phyloP scores from a whole-genome alignment of 2,329 filamentous ascomycete genomes.

The Cryphonectria naterciae region DNA sequence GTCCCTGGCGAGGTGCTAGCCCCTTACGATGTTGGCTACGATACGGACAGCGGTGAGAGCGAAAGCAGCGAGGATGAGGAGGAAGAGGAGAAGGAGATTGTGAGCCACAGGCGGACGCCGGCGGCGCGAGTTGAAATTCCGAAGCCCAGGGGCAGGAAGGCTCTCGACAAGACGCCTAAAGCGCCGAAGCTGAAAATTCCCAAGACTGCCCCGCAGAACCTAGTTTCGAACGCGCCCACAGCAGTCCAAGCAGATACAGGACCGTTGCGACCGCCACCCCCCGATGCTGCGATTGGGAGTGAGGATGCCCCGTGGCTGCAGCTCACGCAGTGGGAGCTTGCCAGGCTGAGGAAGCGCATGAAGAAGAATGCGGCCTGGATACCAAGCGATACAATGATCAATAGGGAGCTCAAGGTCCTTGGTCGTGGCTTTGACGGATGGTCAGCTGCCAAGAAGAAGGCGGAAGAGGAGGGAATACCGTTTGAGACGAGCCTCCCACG shows the following conservation, averaged over 20 bases:
- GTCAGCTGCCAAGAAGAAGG: conserved; percentile 64
- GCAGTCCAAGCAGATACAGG: conserved; percentile 32
- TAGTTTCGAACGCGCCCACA: conserved; percentile 20
- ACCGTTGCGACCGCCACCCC: conserved; percentile 60
- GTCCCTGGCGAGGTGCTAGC: conserved; percentile 69
- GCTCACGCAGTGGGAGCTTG: conserved; percentile 67
- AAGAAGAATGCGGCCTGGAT: conserved; percentile 90
- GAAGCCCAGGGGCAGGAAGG: conserved; percentile 52
- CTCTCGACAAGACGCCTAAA: conserved; percentile 40
- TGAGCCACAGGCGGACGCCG: conserved; percentile 42
- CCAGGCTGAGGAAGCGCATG: conserved; percentile 78
- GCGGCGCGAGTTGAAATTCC: conserved; percentile 38
- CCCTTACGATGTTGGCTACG: conserved; percentile 67
- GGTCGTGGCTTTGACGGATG: conserved; percentile 69
- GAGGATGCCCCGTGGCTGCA: conserved; percentile 67
- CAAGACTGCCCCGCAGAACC: conserved; percentile 30
- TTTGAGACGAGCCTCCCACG: conserved; percentile 56
- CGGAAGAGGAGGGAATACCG: conserved; percentile 65
- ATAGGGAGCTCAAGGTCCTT: conserved; percentile 73
- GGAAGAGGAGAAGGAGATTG: conserved; percentile 49
- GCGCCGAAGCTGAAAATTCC: conserved; percentile 46
- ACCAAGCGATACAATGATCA: conserved; percentile 84
- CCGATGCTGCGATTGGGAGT: conserved; percentile 62
- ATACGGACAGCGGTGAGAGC: conserved; percentile 57
- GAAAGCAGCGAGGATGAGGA: conserved; percentile 59